phyloP scores from a whole-genome alignment of 306 rosid genomes.

The Potentilla sterilis region DNA sequence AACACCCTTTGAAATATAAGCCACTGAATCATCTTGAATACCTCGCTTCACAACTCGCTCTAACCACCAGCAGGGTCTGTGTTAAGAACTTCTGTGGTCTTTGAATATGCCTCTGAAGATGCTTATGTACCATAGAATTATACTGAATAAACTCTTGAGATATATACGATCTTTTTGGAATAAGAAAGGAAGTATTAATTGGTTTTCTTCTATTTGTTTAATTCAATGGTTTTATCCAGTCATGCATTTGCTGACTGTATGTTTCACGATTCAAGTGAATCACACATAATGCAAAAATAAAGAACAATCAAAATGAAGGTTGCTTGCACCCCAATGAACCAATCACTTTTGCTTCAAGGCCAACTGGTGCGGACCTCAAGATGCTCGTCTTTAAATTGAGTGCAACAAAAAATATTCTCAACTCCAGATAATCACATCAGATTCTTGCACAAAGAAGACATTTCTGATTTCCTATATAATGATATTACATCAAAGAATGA shows the following conservation, averaged over 20 bases:
- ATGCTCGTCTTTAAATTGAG: background rate
- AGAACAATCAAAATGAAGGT: background rate
- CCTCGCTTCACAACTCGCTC: background rate
- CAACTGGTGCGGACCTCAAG: background rate
- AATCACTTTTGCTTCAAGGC: background rate
- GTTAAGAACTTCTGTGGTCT: constrained; percentile 13
- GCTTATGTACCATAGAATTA: background rate
- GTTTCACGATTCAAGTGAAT: background rate
- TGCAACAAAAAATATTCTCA: background rate
- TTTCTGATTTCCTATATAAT: background rate
- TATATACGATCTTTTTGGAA: background rate
- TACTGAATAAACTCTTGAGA: background rate
- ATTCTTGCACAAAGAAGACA: background rate
- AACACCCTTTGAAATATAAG: constrained; percentile 21
- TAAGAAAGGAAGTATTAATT: background rate
- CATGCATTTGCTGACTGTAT: background rate
- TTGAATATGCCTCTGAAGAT: background rate
- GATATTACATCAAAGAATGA: constrained; percentile 37
- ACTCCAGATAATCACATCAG: background rate
- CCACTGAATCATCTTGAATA: background rate
- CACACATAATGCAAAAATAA: background rate
- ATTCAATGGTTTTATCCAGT: background rate
- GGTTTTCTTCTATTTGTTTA: background rate
- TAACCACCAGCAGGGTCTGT: background rate
- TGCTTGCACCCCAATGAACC: background rate